phyloP scores from a whole-genome alignment of 768 basidiomycete genomes.

The Lactarius vividus region DNA sequence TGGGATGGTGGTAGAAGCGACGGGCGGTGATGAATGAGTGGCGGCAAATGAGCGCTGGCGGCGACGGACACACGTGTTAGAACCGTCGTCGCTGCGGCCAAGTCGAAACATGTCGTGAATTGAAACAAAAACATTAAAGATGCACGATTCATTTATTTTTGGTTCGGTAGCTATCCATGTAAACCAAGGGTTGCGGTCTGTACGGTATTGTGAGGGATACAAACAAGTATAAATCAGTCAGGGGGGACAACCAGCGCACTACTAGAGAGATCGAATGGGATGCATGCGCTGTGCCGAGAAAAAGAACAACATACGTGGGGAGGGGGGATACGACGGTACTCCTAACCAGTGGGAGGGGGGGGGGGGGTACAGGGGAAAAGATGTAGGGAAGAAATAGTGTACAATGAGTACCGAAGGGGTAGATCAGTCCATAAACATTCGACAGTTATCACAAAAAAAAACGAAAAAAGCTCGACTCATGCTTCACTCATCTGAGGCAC shows the following conservation, averaged over 20 bases:
- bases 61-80: background rate
- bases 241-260: slow-evolving; percentile 12
- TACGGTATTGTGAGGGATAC: slow-evolving; percentile 18
- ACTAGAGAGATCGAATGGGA: slow-evolving; percentile 6
- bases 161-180: background rate
- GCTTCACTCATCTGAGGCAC: slow-evolving; percentile 47
- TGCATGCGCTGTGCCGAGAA: slow-evolving; percentile 9
- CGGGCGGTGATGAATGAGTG: background rate
- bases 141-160: background rate
- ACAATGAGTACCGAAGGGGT: slow-evolving; percentile 48
- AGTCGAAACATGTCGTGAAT: background rate
- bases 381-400: slow-evolving; percentile 21
- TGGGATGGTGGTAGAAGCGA: background rate
- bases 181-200: background rate
- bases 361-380: slow-evolving; percentile 32
- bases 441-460: background rate
- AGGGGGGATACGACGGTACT: slow-evolving; percentile 54
- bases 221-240: slow-evolving; percentile 14
- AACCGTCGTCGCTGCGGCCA: background rate
- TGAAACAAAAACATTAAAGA: background rate
- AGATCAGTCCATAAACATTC: slow-evolving; percentile 17
- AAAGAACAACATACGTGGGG: slow-evolving; percentile 20
- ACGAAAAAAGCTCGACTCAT: slow-evolving; percentile 22
- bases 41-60: background rate
- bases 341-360: slow-evolving; percentile 46